Base-by-base conservation (phyloP, 345 rosid genomes). In the Eucalyptus albens region DNA sequence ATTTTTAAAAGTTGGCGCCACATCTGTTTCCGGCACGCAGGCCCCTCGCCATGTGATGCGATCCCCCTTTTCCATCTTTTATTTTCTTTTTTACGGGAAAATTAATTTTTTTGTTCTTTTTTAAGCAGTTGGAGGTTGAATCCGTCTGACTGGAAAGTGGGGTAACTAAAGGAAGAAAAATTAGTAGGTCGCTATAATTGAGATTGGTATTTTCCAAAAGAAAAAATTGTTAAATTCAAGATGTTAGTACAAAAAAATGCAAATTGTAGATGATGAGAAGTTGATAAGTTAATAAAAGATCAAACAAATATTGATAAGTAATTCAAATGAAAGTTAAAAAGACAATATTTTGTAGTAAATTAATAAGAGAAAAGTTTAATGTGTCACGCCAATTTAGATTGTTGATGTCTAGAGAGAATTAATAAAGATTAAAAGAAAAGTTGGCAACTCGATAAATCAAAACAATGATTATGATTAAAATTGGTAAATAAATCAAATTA, bases 261-360 rank as follows among this genome's bases (percentile, higher is more conserved):
- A 0, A 21, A 37, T 77, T 6, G 9, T 37, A 0, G 1, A 37
- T 3, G 47, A 5, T 0, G 1, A 33, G 2, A 17, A 69, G 11
- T 33, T 3, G 26, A 72, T 72, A 72, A 72, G 44, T 72, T 17
- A 72, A 72, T 17, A 37, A 33, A 65, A 33, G 7, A 33, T 72
- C 7, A 72, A 17, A 9, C 1, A 17, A 17, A 33, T 33, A 37
- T 33, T 4, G 10, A 69, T 3, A 10, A 17, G 26, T n/a, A 65
- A 7, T 15, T 65, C 10, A 7, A 65, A n/a, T 16, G 0, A 69
- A 17, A 33, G 26, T 69, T 69, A 6, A 77, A 37, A 37, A 72
- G 31, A 72, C 1, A 5, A 11, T 33, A 72, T 72, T 37, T 2
- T 11, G 3, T 37, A 6, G 45, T 37, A 77, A 40, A 3, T 21